Base-by-base conservation (phyloP, 257 asterid species). In the Forsythia viridissima region DNA sequence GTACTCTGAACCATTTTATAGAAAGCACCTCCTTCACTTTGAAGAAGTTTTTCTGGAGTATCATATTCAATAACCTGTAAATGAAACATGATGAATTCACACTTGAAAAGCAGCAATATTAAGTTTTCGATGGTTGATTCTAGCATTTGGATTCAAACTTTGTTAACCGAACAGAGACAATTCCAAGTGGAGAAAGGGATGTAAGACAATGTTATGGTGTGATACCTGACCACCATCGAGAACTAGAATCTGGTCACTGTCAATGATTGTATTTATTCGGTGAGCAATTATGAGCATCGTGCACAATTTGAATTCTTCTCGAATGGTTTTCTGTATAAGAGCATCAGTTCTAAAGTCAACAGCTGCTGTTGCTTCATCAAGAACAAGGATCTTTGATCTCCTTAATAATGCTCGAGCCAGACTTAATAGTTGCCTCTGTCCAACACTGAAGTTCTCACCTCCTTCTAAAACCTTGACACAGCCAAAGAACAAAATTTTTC, bases 301-400 rank as follows among this genome's bases (percentile, higher is more conserved):
- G 91, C 97, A 89, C 21, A 91, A 84, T 76, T 82, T 90, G 46
- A 91, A 93, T 81, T 93, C 97, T 76, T 87, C 90, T n/a, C 95
- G 82, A 52, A 93, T 93, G 73, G 97, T 93, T 76, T 88, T 88
- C 86, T 93, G 97, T 79, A 93, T 91, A 51, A 93, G 94, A 57
- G 95, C 92, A 85, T 93, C 97, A 42, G 97, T 93, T 82, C 95
- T 88, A 63, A 91, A 92, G 83, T 93, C 97, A 79, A 93, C 97
- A 18, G 97, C 89, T 7, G 97, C 95, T 12, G 97, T 93, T 82
- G 97, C 97, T 87, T 93, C 97, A 80, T 91, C 97, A 74, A 93
- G 95, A 72, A 93, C 97, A 30, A 93, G 95, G 76, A 93, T 91
- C 85, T 87, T 91, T 59, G 97, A 91, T 82, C 97, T 83, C 59